Percentiles rank a stretch among this genome's conserved stretches.
Evolutionary conservation across 2,329 filamentous ascomycete species (phyloP).

Genomic region (Pseudocercospora eumusae): DNA sequence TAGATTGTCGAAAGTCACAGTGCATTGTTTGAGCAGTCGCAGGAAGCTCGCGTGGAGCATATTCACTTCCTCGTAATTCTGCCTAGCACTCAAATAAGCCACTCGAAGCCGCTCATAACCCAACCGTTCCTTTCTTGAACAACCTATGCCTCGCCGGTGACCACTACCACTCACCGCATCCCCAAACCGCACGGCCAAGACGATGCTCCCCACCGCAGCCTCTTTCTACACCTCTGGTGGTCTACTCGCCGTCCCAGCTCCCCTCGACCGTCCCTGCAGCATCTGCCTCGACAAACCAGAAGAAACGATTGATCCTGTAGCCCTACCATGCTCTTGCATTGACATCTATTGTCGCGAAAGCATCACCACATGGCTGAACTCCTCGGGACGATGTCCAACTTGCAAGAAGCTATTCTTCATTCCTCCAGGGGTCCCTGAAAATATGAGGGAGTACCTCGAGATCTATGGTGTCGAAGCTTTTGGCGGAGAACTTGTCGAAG

Average conservation of each 20-base stretch:
- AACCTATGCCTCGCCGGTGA: background rate
- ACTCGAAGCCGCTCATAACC: too few species aligned
- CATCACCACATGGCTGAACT: background rate
- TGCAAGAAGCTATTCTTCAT: background rate
- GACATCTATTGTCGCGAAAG: background rate
- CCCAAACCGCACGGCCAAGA: background rate
- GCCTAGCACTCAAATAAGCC: background rate
- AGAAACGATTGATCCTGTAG: background rate
- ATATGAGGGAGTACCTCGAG: background rate
- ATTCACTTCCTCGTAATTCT: background rate
- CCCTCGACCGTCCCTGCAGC: background rate
- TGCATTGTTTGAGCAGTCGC: background rate
- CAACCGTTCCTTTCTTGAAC: background rate
- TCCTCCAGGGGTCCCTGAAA: background rate
- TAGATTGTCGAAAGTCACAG: background rate
- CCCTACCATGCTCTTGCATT: background rate
- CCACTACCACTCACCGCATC: background rate
- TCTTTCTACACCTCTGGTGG: background rate
- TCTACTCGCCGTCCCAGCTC: background rate
- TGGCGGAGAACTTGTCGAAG: background rate
- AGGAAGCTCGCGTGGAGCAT: background rate
- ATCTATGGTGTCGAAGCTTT: background rate
- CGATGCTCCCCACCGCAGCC: background rate
- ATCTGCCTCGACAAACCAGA: background rate
- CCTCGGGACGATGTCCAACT: background rate